phyloP scores from a whole-genome alignment of 257 asterid genomes.

The Mentha longifolia region DNA sequence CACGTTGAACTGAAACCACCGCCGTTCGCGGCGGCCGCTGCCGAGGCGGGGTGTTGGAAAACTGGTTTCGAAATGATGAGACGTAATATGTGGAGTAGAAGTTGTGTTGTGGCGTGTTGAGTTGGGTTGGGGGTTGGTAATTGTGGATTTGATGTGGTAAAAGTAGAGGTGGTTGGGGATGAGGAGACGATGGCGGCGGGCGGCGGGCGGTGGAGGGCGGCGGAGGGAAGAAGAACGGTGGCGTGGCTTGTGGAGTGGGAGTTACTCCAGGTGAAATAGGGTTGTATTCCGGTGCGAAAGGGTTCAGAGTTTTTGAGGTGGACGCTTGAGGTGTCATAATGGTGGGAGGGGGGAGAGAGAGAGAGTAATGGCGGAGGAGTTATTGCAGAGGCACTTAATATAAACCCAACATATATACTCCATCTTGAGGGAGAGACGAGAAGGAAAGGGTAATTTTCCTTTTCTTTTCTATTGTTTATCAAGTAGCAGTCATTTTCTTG shows the following conservation, averaged over 20 bases:
- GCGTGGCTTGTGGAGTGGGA: constrained; percentile 14
- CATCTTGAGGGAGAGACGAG: not conserved
- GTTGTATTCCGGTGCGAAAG: constrained; percentile 27
- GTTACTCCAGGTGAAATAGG: constrained; percentile 15
- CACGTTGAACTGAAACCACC: not conserved
- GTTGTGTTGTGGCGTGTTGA: not conserved
- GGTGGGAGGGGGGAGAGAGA: not conserved
- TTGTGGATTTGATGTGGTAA: not conserved
- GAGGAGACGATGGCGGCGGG: constrained; percentile 13
- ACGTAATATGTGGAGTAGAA: not conserved
- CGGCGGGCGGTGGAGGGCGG: constrained; percentile 3
- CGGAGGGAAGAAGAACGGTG: not conserved
- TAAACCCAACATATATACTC: not conserved
- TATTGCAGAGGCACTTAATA: not conserved
- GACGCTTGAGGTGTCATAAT: constrained; percentile 18
- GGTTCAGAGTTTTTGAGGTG: constrained; percentile 27
- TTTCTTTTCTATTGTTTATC: too few species aligned
- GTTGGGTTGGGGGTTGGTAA: not conserved
- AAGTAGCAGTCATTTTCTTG: too few species aligned
- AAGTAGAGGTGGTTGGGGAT: not conserved
- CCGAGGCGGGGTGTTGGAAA: constrained; percentile 16
- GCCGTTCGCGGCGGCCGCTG: constrained; percentile 12
- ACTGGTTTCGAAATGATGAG: not conserved
- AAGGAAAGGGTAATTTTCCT: too few species aligned
- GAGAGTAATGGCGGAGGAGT: not conserved